A percentile compares a stretch with the other conserved stretches of the same genome.
Evolutionary conservation across 1,139 yeast species (phyloP).

Genomic region (Lodderomyces margitis): DNA sequence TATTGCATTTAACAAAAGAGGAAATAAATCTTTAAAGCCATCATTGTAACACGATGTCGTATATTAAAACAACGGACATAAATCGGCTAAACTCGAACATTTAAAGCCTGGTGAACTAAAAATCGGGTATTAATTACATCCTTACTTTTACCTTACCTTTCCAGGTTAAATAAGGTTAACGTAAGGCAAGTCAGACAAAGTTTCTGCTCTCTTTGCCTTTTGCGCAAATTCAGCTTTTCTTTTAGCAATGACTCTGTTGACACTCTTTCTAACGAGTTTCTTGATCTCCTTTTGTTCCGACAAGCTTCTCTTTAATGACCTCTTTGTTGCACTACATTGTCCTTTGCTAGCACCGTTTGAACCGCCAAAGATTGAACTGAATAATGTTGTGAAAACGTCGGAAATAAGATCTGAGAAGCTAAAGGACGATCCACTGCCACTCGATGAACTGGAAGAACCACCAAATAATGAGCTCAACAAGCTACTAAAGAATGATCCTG

Average conservation of each 20-base stretch:
- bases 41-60: background rate
- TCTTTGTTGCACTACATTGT: constrained; percentile 9
- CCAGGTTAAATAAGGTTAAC: background rate
- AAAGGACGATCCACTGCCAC: constrained; percentile 1
- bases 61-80: background rate
- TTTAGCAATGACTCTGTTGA: constrained; percentile 14
- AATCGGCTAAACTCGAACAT: background rate
- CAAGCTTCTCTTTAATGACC: constrained; percentile 9
- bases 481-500: constrained; percentile 14
- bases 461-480: constrained; percentile 10
- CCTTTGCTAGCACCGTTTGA: constrained; percentile 13
- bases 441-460: constrained; percentile 9
- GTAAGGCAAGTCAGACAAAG: constrained; percentile 3
- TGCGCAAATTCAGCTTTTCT: constrained; percentile 8
- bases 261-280: constrained; percentile 18
- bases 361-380: constrained; percentile 13
- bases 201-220: constrained; percentile 7
- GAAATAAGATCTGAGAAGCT: constrained; percentile 9
- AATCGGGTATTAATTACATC: background rate
- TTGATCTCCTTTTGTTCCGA: constrained; percentile 21
- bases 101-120: background rate
- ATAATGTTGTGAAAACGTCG: constrained; percentile 11
- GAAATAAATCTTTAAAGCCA: background rate
- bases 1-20: background rate
- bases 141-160: too few relatives aligned